These are phyloP conservation scores for Cicer pinnatifidum DNA, from an alignment of 306 rosid species.

Conservation along the genomic window DNA sequence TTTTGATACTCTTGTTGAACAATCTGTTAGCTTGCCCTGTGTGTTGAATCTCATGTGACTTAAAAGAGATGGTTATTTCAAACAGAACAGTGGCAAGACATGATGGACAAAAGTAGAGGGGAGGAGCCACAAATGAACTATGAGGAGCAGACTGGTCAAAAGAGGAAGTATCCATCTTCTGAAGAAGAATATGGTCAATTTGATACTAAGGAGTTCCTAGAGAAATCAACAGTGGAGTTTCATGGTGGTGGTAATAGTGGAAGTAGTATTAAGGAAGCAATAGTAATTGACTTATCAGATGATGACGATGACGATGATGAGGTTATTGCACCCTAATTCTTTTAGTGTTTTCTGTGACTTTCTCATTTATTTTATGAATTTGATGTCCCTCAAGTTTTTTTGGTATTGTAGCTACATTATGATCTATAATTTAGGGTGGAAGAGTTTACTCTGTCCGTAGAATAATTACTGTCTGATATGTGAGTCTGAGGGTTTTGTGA, in stretches of 20 bases:
- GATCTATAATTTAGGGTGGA: slow-evolving; percentile 6
- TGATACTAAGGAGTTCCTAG: slow-evolving; percentile 68
- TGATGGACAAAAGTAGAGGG: slow-evolving; percentile 57
- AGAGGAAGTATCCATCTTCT: slow-evolving; percentile 78
- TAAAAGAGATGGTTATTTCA: slow-evolving; percentile 35
- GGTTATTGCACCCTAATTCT: slow-evolving; percentile 38
- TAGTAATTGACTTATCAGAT: slow-evolving; percentile 55
- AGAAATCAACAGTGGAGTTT: slow-evolving; percentile 65
- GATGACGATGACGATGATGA: slow-evolving; percentile 45
- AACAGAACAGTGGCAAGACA: slow-evolving; percentile 67
- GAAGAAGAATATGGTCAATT: slow-evolving; percentile 62
- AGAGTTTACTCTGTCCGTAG: slow-evolving; percentile 19
- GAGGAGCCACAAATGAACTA: slow-evolving; percentile 51
- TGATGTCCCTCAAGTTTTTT: not conserved
- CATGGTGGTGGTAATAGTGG: slow-evolving; percentile 52
- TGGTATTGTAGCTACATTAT: slow-evolving; percentile 6
- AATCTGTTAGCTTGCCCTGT: slow-evolving; percentile 59
- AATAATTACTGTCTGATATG: slow-evolving; percentile 12
- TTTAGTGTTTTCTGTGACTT: slow-evolving; percentile 44
- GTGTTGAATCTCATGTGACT: slow-evolving; percentile 27
- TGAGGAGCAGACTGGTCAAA: slow-evolving; percentile 61
- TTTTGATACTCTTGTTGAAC: slow-evolving; percentile 54
- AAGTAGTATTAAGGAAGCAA: slow-evolving; percentile 55
- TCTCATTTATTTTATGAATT: slow-evolving; percentile 31
- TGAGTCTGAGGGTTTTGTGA: slow-evolving; percentile 7